Conservation (phyloP, 257 asterid species). For the Petrea volubilis region DNA sequence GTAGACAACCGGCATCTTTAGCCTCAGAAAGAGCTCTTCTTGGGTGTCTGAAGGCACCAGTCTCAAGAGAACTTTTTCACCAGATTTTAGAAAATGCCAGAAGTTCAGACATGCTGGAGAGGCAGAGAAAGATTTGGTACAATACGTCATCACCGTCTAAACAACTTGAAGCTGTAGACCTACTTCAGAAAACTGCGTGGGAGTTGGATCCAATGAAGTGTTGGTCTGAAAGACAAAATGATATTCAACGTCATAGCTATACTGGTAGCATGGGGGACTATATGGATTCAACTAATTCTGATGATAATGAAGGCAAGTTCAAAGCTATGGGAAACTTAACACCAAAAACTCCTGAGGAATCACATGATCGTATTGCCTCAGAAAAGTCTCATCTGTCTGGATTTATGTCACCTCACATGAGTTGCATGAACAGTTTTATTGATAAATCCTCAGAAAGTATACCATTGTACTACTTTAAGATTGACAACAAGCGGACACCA, state of each 20-base stretch:
- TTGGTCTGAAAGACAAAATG: conserved; percentile 65
- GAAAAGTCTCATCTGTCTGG: conserved; percentile 94
- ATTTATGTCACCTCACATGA: conserved; percentile 90
- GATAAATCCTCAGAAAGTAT: conserved; percentile 92
- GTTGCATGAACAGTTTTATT: conserved; percentile 85
- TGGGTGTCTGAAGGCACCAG: conserved; percentile 84
- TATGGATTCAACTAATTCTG: conserved; percentile 38
- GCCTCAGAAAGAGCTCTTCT: conserved; percentile 84
- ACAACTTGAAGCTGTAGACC: conserved; percentile 67
- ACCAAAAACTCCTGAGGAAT: conserved; percentile 51
- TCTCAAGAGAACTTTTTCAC: conserved; percentile 74
- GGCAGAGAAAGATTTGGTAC: conserved; percentile 98
- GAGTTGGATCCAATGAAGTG: conserved; percentile 71
- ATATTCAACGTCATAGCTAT: conserved; percentile 43
- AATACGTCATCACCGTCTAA: conserved; percentile 72
- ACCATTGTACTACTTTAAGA: conserved; percentile 88
- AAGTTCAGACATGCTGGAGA: conserved; percentile 96
- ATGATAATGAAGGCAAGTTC: conserved; percentile 53
- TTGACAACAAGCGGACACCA: conserved; percentile 58
- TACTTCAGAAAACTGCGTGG: conserved; percentile 65
- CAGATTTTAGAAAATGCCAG: conserved; percentile 75
- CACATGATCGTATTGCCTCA: conserved; percentile 59
- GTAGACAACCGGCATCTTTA: conserved; percentile 92
- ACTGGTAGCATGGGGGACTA: conserved; percentile 35
- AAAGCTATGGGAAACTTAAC: conserved; percentile 54